Base-by-base conservation (phyloP, 2,329 filamentous ascomycete genomes). In the Aspergillus novoparasiticus region DNA sequence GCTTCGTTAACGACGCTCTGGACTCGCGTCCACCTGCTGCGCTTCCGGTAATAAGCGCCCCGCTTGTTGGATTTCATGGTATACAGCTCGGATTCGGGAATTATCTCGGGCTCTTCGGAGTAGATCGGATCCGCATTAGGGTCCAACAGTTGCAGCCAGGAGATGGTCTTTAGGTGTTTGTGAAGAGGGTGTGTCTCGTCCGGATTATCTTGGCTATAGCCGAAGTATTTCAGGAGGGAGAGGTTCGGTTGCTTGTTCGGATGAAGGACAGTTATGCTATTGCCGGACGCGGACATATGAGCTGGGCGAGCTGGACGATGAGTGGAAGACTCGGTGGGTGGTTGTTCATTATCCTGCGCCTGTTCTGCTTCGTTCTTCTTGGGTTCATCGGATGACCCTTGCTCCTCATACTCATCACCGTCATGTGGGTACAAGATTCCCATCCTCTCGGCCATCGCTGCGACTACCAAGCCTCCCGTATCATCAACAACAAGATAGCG, bases 91-190 rank as follows among this genome's bases (percentile, higher is more conserved):
- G 88, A 86, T 0, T 88, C 82, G 0, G 87, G 71, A 1, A 89
- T 82, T 0, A 80, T 74, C 0, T 87, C 82, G 0, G 93, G 90
- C 59, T 89, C 85, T 30, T 86, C 84, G 36, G 82, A 79, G 78
- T 96, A 97, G 4, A 90, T 87, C 0, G 86, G 84, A 76, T 98
- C 95, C 34, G 87, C 82, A 41, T 86, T 80, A 0, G 95, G 95
- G 28, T 90, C 85, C 19, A 97, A 81, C 6, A 99, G 87, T 78
- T 98, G 94, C 2, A 99, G 86, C 94, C 94, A 99, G 32, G 92
- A 94, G 34, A 98, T 83, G 6, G 90, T 87, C 71, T 94, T 90
- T 58, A 99, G 87, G 74, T 95, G 90, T 19, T 86, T 89, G 76
- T 90, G 86, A 12, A 99, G 87, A 0, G 95, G 94, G 74, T 98